Evolutionary conservation across 805 yeast genomes (phyloP), one percentile per base, ranked within the genome.

Genomic region (Pichia rugopelliculosa): DNA sequence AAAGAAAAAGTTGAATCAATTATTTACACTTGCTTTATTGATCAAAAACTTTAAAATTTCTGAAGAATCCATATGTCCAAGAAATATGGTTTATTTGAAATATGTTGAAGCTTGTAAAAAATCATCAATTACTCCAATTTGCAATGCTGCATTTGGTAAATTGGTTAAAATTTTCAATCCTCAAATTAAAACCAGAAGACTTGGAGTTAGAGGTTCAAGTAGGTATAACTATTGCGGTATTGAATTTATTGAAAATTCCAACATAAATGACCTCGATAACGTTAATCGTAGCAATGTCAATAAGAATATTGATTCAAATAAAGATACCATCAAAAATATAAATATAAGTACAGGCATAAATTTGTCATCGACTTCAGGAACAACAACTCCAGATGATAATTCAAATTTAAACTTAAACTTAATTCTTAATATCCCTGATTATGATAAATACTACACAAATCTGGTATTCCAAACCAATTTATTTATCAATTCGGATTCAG

Each of bases 141-240:
- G 83, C 34, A 89, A 87, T 25, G 91, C 95, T 1, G 78, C 86
- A 3, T 77, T 87, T 58, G 96, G 95, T 4, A 85, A 83, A 57
- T 67, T 84, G 39, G 87, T 86, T 18, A 71, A 82, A 49, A 68
- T 81, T 5, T 64, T 79, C 5, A 84, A 75, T 56, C 93, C 95
- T 0, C 69, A 71, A 46, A 69, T 87, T 51, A 79, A 80, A 26
- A 84, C 93, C 0, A 74, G 95, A 53, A 73, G 96, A 46, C 69
- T 88, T 45, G 96, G 96, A 2, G 78, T 82, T 62, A 72, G 95
- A 43, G 90, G 90, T 2, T 84, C 82, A 58, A 80, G 91, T 20
- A 84, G 84, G 60, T 89, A 89, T 64, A 95, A 87, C 61, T 88
- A 87, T 59, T 84, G 91, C 64, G 95, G 95, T 3, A 72, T 89